Base-by-base conservation (phyloP, 176 grass and related monocot genomes). In the Metroxylon sagu region DNA sequence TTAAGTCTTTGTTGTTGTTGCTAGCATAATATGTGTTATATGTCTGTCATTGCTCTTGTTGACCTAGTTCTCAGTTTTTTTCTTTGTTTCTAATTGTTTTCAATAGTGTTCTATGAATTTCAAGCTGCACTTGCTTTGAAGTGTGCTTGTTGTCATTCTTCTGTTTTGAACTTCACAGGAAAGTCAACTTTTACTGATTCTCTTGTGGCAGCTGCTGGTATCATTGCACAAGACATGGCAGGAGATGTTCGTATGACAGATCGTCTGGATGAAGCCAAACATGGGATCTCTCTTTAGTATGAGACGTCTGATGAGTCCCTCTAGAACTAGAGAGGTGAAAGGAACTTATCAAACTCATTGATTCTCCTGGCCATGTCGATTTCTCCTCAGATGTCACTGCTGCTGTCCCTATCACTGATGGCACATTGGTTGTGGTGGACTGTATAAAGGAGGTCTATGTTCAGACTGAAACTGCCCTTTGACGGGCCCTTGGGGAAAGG, bases 21-120 rank as follows among this genome's bases (percentile, higher is more conserved):
- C 1, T 23, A 95, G 43, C 83, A 95, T 29, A 95, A 95, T 30
- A 95, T 88, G 49, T 29, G 88, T 10, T 87, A 92, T 70, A 92
- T 92, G 88, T 92, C 88, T 39, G 88, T 87, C 51, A 84, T 84
- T 87, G 88, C 88, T 39, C 83, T 87, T 70, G 88, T 93, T 0
- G 88, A 23, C 21, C 21, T 23, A 23, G 1, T 23, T 23, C 21
- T 23, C 21, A 23, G 21, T 23, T 23, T n/a, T n/a, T n/a, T n/a
- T n/a, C n/a, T n/a, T 23, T 23, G 21, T 23, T 23, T 23, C 21
- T 23, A 23, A 23, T 23, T 23, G 21, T 23, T 23, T 23, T 23
- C 21, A 23, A 23, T 23, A 23, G 21, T 23, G 21, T 23, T 23
- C 21, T 23, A 23, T 23, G 21, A 23, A 23, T 23, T 23, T 23